Evolutionary conservation across 164 flowering plant genomes (phyloP), one percentile per base, ranked within the genome.

Genomic region (Akebia trifoliata): DNA sequence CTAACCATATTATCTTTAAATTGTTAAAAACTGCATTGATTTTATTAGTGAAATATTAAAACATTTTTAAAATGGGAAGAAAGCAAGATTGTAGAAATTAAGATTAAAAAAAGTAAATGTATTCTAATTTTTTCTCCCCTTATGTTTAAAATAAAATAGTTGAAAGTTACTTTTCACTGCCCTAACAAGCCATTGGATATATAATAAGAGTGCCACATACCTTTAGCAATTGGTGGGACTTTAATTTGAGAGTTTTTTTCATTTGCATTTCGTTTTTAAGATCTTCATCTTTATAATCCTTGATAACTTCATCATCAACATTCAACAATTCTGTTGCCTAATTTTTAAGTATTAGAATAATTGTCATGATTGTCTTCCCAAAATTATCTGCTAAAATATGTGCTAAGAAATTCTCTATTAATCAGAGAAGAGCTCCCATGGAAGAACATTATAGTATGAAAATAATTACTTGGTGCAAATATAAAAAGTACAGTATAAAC

Each of bases 281-380:
- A 61, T 50, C 62, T 15, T 37, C 59, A 59, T 48, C 50, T n/a
- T 51, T 56, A 24, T 18, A 21, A 50, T 50, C 61, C 8, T 52
- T 14, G 31, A 17, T 56, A n/a, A 39, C 22, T 57, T 61, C 51
- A 34, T 45, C 50, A 36, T n/a, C n/a, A n/a, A n/a, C n/a, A n/a
- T n/a, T 69, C 78, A 37, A 66, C 53, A 40, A 29, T 69, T 20
- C 81, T 79, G 50, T 68, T 74, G 17, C 81, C 75, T 30, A 62
- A 70, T 39, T 69, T 78, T 50, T 62, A 36, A 81, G 89, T 68
- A 89, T 73, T 22, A 89, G 57, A 42, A 90, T 81, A 63, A 89
- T 89, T 46, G 97, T 81, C 92, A 86, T 86, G 40, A 89, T 84
- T 42, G 94, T 89, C 67, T 89, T 89, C 4, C 94, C 97, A 45